A percentile compares a stretch with the other conserved stretches of the same genome.
Conservation (phyloP, 495 filamentous ascomycete species). For the Bacidia rubella region DNA sequence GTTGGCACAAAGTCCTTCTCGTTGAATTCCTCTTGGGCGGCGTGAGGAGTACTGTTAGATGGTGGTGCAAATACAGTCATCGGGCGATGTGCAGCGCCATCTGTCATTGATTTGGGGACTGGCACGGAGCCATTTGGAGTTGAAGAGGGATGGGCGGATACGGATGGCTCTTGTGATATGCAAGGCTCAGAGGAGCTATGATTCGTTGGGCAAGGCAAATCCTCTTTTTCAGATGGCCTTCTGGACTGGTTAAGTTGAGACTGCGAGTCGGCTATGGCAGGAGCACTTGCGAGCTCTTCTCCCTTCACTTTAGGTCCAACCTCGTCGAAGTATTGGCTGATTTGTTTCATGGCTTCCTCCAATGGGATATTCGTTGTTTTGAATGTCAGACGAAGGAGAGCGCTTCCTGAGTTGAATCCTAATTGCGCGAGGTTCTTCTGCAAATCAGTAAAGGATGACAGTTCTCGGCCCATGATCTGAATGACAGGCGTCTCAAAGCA, state of each 20-base stretch:
- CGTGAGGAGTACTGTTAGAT: slow-evolving; percentile 54
- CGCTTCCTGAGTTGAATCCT: slow-evolving; percentile 70
- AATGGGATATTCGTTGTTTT: slow-evolving; percentile 61
- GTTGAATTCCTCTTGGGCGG: slow-evolving; percentile 48
- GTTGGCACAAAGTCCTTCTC: slow-evolving; percentile 71
- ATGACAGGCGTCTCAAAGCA: slow-evolving; percentile 80
- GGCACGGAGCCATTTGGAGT: not conserved
- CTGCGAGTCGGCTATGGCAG: not conserved
- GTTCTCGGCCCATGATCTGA: slow-evolving; percentile 62
- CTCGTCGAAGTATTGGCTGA: slow-evolving; percentile 52
- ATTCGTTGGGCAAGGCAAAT: not conserved
- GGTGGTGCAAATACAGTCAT: slow-evolving; percentile 69
- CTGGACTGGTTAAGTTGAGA: not conserved
- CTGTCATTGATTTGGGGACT: not conserved
- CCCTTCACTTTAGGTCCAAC: slow-evolving; percentile 13
- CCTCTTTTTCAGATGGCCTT: not conserved
- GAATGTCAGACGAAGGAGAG: slow-evolving; percentile 65
- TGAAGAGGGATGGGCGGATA: slow-evolving; percentile 18
- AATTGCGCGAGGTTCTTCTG: slow-evolving; percentile 80
- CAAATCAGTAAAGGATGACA: slow-evolving; percentile 62
- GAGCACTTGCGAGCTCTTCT: not conserved
- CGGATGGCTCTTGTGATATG: slow-evolving; percentile 3
- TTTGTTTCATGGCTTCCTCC: slow-evolving; percentile 73
- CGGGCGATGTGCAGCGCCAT: slow-evolving; percentile 25
- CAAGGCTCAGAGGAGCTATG: slow-evolving; percentile 4